These are phyloP conservation scores for Dryas octopetala DNA, from an alignment of 306 rosid species.

Conservation along the genomic window DNA sequence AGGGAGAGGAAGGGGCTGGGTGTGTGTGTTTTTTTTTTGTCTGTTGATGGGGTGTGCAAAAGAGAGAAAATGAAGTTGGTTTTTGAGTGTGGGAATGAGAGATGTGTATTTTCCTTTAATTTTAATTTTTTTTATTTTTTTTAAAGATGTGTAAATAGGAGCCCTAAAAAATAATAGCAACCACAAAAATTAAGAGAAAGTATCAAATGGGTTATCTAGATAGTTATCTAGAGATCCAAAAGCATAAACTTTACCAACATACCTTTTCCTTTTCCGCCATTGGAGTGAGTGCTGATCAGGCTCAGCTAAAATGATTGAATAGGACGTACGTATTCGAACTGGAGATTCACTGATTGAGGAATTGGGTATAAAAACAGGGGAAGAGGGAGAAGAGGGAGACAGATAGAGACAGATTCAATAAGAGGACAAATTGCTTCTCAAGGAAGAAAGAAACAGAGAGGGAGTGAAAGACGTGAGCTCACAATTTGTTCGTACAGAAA, in stretches of 20 bases:
- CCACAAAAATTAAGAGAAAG: background rate
- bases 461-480: background rate
- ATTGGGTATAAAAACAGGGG: background rate
- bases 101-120: no score
- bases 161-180: background rate
- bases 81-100: no score
- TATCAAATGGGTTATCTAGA: no score
- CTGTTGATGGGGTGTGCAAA: no score
- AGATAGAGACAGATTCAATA: background rate
- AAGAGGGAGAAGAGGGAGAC: background rate
- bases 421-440: background rate
- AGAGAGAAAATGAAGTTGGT: no score
- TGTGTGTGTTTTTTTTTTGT: no score
- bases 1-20: no score
- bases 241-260: background rate
- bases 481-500: background rate
- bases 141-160: no score
- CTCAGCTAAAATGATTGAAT: slow-evolving; percentile 1
- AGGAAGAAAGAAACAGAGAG: background rate
- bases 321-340: background rate
- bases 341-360: no score
- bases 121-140: no score
- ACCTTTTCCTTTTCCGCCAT: slow-evolving; percentile 23
- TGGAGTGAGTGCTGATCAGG: background rate
- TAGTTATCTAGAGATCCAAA: background rate